A percentile compares a stretch with the other conserved stretches of the same genome.
phyloP scores from a whole-genome alignment of 1,284 basidiomycete genomes.

The Vanrija pseudolonga region DNA sequence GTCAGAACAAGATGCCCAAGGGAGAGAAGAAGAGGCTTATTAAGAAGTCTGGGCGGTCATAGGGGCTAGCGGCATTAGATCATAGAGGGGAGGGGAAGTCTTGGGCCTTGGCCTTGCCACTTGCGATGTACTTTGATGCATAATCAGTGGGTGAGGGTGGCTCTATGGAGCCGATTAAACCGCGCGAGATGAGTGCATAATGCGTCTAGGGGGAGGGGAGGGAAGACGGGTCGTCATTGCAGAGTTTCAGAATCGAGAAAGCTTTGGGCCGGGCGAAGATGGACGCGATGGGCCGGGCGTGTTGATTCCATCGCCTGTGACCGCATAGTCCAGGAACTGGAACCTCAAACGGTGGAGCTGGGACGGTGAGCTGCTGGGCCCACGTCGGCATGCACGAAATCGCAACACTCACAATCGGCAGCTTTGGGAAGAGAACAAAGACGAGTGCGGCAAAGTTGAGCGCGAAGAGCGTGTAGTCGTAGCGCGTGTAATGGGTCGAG shows the following conservation, averaged over 20 bases:
- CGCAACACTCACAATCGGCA: slow-evolving; percentile 58
- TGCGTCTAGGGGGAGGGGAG: slow-evolving; percentile 1
- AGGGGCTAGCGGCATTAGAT: not conserved
- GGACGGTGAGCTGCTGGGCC: not conserved
- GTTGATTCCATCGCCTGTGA: slow-evolving; percentile 18
- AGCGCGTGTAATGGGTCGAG: slow-evolving; percentile 97
- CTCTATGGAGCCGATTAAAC: too few species aligned
- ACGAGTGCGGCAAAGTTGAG: slow-evolving; percentile 84
- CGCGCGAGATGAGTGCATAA: too few species aligned
- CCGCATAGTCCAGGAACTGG: slow-evolving; percentile 38
- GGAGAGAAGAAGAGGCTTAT: slow-evolving; percentile 82
- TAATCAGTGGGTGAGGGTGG: too few species aligned
- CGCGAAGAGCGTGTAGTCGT: slow-evolving; percentile 86
- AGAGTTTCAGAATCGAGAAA: not conserved
- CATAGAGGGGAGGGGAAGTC: too few species aligned
- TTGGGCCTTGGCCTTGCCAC: too few species aligned
- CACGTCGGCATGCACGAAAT: not conserved
- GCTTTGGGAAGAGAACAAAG: slow-evolving; percentile 83
- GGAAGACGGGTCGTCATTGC: not conserved
- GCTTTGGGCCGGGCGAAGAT: slow-evolving; percentile 27
- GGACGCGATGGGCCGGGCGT: slow-evolving; percentile 43
- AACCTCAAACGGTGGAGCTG: slow-evolving; percentile 50
- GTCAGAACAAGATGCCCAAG: slow-evolving; percentile 90
- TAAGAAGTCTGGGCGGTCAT: slow-evolving; percentile 52
- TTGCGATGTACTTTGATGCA: too few species aligned